These are phyloP conservation scores for Peribolospora kevripleyi DNA, from an alignment of 768 basidiomycete species.

Conservation along the genomic window DNA sequence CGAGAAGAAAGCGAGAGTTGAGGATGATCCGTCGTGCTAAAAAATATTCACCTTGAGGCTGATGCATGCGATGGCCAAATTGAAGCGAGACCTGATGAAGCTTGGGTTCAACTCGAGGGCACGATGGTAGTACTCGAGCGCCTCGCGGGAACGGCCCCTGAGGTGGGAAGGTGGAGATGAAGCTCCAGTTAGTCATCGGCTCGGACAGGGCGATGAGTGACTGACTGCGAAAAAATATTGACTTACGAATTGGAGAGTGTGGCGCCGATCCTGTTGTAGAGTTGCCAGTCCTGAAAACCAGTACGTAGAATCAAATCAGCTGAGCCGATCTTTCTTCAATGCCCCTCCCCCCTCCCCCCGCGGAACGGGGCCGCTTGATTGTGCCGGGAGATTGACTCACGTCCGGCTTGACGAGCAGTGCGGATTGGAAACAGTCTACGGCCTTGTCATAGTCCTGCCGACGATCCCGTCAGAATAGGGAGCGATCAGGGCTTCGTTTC, in stretches of 20 bases:
- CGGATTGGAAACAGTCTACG: slow-evolving; percentile 77
- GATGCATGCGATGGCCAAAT: slow-evolving; percentile 11
- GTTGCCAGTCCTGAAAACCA: slow-evolving; percentile 47
- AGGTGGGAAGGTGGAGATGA: slow-evolving; percentile 17
- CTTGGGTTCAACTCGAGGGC: slow-evolving; percentile 69
- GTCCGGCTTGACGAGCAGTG: slow-evolving; percentile 62
- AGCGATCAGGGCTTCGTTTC: too few species aligned
- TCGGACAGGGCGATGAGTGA: too few species aligned
- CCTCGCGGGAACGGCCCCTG: slow-evolving; percentile 41
- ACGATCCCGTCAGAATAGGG: slow-evolving; percentile 21
- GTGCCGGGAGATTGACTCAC: slow-evolving; percentile 24
- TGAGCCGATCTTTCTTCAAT: neutral
- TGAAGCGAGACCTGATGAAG: slow-evolving; percentile 31
- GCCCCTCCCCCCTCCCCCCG: slow-evolving; percentile 4
- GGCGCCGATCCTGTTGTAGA: slow-evolving; percentile 84
- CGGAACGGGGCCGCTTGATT: too few species aligned
- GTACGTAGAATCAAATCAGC: neutral
- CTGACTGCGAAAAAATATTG: too few species aligned
- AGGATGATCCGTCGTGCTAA: too few species aligned
- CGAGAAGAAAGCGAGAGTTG: neutral
- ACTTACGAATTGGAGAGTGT: slow-evolving; percentile 49
- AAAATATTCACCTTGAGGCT: slow-evolving; percentile 5
- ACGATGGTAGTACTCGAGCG: slow-evolving; percentile 61
- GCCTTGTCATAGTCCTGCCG: slow-evolving; percentile 54
- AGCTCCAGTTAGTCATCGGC: too few species aligned